These are phyloP conservation scores for Rostrohypoxylon terebratum DNA, from an alignment of 495 filamentous ascomycete species.

Conservation along the genomic window DNA sequence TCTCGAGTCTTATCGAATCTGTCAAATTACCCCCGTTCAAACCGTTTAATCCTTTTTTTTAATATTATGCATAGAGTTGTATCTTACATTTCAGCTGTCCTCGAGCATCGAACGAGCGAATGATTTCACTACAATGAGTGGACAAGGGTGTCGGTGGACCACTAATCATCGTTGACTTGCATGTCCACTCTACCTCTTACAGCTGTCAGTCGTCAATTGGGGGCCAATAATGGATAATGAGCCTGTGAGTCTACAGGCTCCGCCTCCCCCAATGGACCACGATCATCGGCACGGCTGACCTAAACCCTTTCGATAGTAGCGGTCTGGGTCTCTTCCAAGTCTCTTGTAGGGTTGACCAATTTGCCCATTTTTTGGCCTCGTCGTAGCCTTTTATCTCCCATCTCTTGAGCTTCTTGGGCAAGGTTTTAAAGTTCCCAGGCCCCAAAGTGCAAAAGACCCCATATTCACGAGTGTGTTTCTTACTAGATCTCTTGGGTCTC, in stretches of 20 bases:
- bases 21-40: not conserved
- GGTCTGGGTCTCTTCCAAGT: conserved; percentile 32
- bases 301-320: conserved; percentile 34
- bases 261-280: conserved; percentile 19
- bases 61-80: conserved; percentile 29
- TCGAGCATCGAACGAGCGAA: conserved; percentile 17
- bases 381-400: conserved; percentile 1
- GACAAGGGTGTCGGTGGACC: conserved; percentile 11
- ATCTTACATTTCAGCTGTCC: conserved; percentile 35
- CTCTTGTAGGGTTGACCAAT: conserved; percentile 20
- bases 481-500: conserved; percentile 18
- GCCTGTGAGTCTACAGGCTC: conserved; percentile 3
- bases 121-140: conserved; percentile 25
- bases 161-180: conserved; percentile 25
- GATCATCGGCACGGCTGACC: conserved; percentile 26
- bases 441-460: conserved; percentile 2
- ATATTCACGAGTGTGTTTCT: not conserved
- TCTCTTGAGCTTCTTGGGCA: not conserved
- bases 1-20: not conserved
- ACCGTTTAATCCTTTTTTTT: not conserved
- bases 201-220: conserved; percentile 45
- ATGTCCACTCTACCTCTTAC: conserved; percentile 34
- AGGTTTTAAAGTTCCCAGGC: conserved; percentile 4
- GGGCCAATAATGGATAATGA: conserved; percentile 36
- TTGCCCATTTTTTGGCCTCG: conserved; percentile 1